Conservation (phyloP, 2,329 filamentous ascomycete genomes). For the Drechslera avenae region DNA sequence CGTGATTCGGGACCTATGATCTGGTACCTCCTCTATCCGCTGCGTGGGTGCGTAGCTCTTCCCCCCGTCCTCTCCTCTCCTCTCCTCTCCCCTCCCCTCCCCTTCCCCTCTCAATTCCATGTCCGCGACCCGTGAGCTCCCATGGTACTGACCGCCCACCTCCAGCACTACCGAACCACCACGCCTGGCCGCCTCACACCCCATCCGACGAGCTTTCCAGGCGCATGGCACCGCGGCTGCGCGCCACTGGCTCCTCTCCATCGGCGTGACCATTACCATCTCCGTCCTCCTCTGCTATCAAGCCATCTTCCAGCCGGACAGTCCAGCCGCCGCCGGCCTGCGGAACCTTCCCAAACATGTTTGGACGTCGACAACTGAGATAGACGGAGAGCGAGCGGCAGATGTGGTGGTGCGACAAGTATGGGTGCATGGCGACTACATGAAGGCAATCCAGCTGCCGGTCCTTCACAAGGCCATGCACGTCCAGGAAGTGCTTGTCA, state of each 20-base stretch:
- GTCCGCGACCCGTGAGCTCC: background rate
- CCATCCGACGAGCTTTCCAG: constrained; percentile 67
- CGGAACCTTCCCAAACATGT: constrained; percentile 78
- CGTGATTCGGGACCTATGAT: constrained; percentile 58
- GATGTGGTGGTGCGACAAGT: constrained; percentile 83
- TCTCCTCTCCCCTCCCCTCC: too few species aligned
- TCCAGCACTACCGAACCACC: constrained; percentile 75
- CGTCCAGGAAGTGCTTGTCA: constrained; percentile 72
- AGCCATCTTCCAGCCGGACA: constrained; percentile 74
- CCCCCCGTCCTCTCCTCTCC: too few species aligned
- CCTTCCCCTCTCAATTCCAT: background rate
- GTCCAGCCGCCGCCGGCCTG: constrained; percentile 72
- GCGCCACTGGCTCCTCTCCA: constrained; percentile 73
- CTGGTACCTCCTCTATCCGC: constrained; percentile 77
- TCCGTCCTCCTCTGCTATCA: constrained; percentile 75
- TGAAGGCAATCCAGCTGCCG: constrained; percentile 71
- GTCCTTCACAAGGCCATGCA: constrained; percentile 70
- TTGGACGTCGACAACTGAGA: constrained; percentile 75
- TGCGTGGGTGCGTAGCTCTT: constrained; percentile 67
- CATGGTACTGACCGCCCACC: constrained; percentile 21
- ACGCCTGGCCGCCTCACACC: constrained; percentile 66
- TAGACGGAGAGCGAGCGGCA: constrained; percentile 58
- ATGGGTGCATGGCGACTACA: constrained; percentile 82
- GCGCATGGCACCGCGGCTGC: constrained; percentile 73
- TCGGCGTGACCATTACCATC: constrained; percentile 74